These are phyloP conservation scores for Lasiodiplodia sp. DNA, from an alignment of 2,329 filamentous ascomycete species.

Conservation along the genomic window DNA sequence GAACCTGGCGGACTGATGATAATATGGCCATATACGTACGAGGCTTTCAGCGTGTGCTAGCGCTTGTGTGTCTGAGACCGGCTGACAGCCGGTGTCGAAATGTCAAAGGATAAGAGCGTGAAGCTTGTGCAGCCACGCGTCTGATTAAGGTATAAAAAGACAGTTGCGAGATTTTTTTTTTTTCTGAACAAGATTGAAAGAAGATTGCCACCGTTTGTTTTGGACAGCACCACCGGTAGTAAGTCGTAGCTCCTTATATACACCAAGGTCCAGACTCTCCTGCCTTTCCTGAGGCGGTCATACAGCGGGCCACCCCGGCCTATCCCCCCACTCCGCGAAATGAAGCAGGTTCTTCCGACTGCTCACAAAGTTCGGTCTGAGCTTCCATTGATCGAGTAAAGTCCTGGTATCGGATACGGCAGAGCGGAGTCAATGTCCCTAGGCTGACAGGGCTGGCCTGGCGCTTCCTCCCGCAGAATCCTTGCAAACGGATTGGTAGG, in stretches of 20 bases:
- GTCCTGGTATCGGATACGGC: background rate
- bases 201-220: slow-evolving; percentile 1
- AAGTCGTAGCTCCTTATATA: slow-evolving; percentile 11
- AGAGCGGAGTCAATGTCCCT: background rate
- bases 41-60: slow-evolving; percentile 12
- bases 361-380: slow-evolving; percentile 10
- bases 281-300: background rate
- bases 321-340: background rate
- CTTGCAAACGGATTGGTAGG: background rate
- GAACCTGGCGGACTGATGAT: slow-evolving; percentile 8
- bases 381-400: slow-evolving; percentile 2
- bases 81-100: slow-evolving; percentile 8
- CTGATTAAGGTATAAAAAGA: background rate
- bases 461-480: background rate
- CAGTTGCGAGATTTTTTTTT: background rate
- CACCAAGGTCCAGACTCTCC: background rate
- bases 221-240: background rate
- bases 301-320: background rate
- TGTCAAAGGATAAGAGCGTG: slow-evolving; percentile 7
- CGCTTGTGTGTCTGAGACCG: slow-evolving; percentile 17
- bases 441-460: background rate
- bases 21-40: slow-evolving; percentile 18
- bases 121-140: slow-evolving; percentile 9
- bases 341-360: slow-evolving; percentile 5
- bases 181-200: background rate